These are phyloP conservation scores for Penicillium freii DNA, from an alignment of 2,329 filamentous ascomycete species.

Conservation along the genomic window DNA sequence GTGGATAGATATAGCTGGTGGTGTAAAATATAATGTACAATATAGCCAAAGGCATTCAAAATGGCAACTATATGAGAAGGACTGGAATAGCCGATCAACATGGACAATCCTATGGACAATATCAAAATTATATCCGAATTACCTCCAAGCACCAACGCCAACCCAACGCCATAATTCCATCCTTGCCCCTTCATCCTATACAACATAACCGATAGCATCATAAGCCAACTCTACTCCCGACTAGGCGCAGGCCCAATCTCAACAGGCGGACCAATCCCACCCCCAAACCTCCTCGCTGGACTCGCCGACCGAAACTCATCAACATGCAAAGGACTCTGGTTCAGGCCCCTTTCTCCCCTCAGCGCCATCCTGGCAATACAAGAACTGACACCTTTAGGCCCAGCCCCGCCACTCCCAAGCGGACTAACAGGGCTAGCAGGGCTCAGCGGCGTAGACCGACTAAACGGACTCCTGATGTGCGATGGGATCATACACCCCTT, in stretches of 20 bases:
- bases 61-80: neutral
- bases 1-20: slow-evolving; percentile 19
- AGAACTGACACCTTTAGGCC: neutral
- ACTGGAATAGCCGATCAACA: neutral
- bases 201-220: neutral
- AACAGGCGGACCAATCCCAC: neutral
- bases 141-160: neutral
- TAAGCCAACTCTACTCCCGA: neutral
- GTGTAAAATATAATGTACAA: neutral
- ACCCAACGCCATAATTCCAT: neutral
- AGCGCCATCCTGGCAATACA: neutral
- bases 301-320: neutral
- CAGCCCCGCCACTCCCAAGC: neutral
- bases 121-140: neutral
- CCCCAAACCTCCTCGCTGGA: slow-evolving; percentile 1
- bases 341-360: neutral
- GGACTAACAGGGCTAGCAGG: neutral
- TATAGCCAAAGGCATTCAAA: neutral
- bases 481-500: neutral
- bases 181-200: neutral
- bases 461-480: neutral
- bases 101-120: neutral
- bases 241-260: slow-evolving; percentile 3
- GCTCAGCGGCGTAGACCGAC: neutral
- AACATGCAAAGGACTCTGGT: neutral